phyloP scores from a whole-genome alignment of 1,284 basidiomycete genomes.

The Stygiomarasmius scandens region DNA sequence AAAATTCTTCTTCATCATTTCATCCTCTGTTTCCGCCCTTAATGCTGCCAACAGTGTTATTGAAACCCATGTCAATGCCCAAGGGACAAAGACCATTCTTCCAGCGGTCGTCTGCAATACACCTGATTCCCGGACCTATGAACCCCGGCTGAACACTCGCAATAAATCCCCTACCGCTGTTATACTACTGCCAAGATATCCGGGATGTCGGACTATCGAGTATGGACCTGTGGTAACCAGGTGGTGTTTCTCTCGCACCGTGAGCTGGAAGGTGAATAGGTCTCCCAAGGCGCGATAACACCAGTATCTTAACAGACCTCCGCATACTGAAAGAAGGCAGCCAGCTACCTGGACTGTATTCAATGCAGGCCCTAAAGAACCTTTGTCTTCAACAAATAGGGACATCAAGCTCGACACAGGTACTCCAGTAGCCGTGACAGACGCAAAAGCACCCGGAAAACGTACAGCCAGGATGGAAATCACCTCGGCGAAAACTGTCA shows the following conservation, averaged over 20 bases:
- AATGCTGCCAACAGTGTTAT: constrained; percentile 3
- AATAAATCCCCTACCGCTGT: not conserved
- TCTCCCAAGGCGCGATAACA: not conserved
- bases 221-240: constrained; percentile 37
- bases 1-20: too few species aligned
- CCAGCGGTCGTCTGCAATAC: not conserved
- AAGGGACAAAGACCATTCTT: not conserved
- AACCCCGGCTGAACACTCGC: not conserved
- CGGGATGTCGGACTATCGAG: constrained; percentile 11
- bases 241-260: constrained; percentile 33
- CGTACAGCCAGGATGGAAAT: too few species aligned
- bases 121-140: not conserved
- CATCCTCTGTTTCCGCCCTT: constrained; percentile 4
- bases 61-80: not conserved
- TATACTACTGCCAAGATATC: not conserved
- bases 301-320: not conserved
- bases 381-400: too few species aligned
- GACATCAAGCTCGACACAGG: too few species aligned
- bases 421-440: too few species aligned
- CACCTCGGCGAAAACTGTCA: too few species aligned
- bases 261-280: constrained; percentile 40
- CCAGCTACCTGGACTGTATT: too few species aligned
- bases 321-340: not conserved
- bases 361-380: too few species aligned
- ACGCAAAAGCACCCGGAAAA: too few species aligned